Evolutionary conservation across 1,284 basidiomycete species (phyloP).

Genomic region (Heliocybe sulcata): DNA sequence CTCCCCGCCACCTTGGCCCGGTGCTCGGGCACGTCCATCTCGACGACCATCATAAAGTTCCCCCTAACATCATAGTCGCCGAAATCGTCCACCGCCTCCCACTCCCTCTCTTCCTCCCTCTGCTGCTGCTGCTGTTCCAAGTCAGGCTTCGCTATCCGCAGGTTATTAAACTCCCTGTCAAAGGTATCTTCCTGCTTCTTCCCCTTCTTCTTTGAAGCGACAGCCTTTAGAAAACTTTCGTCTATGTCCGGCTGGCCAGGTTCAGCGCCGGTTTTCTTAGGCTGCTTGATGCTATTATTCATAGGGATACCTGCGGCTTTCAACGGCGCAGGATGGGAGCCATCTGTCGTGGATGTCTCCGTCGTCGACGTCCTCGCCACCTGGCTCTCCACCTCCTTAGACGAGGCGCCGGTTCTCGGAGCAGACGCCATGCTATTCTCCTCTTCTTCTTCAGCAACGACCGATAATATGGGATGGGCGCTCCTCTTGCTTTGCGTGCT

Average conservation of each 20-base stretch:
- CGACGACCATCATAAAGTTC: constrained; percentile 82
- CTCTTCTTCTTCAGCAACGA: constrained; percentile 52
- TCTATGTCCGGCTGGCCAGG: constrained; percentile 58
- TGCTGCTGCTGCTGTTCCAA: constrained; percentile 19
- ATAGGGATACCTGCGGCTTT: constrained; percentile 1
- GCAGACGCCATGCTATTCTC: constrained; percentile 18
- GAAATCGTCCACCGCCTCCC: constrained; percentile 68
- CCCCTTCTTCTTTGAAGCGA: constrained; percentile 67
- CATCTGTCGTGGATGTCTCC: constrained; percentile 22
- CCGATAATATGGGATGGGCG: constrained; percentile 19
- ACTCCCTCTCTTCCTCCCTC: constrained; percentile 32
- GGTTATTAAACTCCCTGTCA: constrained; percentile 79
- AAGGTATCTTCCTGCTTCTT: constrained; percentile 68
- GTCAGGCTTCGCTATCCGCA: constrained; percentile 70
- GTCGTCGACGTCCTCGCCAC: background rate
- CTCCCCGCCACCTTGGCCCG: constrained; percentile 11
- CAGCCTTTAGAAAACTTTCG: constrained; percentile 59
- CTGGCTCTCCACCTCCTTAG: background rate
- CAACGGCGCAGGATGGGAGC: constrained; percentile 22
- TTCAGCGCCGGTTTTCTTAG: constrained; percentile 27
- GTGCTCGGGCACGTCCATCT: constrained; percentile 45
- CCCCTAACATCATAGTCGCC: constrained; percentile 67
- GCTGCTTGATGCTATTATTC: background rate
- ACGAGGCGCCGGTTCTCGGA: background rate
- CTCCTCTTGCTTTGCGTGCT: background rate